Conservation (phyloP, 805 yeast genomes). For the Pichia scutulata region DNA sequence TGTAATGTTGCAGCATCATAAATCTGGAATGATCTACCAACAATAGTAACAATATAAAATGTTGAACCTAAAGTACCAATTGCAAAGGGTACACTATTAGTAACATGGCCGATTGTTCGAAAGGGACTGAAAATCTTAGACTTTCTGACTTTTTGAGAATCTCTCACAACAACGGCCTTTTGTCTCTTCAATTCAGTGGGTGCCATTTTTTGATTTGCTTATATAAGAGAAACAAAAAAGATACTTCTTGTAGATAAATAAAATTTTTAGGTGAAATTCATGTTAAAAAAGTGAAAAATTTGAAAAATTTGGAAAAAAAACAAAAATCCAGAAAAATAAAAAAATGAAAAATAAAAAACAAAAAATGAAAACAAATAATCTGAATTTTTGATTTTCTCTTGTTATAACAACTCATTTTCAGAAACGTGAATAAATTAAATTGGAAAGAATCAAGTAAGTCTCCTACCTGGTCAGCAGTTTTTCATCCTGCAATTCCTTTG, state of each 20-base stretch:
- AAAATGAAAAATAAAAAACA: too few relatives aligned
- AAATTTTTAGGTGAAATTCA: background rate
- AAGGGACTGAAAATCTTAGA: constrained; percentile 79
- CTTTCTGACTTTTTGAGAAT: constrained; percentile 12
- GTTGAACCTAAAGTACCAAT: constrained; percentile 83
- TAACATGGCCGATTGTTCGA: constrained; percentile 82
- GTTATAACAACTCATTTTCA: background rate
- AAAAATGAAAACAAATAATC: too few relatives aligned
- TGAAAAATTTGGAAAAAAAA: background rate
- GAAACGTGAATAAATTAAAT: background rate
- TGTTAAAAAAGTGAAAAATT: constrained; percentile 3
- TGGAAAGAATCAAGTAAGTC: too few relatives aligned
- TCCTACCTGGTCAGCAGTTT: background rate
- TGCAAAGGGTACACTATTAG: constrained; percentile 79
- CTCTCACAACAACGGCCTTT: background rate
- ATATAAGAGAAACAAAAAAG: background rate
- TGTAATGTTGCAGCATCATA: constrained; percentile 86
- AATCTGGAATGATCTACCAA: constrained; percentile 85
- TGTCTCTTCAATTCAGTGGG: constrained; percentile 6
- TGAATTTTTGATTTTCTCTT: background rate
- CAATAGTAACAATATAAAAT: constrained; percentile 81
- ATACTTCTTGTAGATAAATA: background rate
- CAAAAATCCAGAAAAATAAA: background rate
- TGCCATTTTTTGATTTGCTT: constrained; percentile 1
- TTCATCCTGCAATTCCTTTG: background rate